phyloP scores from a whole-genome alignment of 768 basidiomycete species.

The Dioszegia crocea region DNA sequence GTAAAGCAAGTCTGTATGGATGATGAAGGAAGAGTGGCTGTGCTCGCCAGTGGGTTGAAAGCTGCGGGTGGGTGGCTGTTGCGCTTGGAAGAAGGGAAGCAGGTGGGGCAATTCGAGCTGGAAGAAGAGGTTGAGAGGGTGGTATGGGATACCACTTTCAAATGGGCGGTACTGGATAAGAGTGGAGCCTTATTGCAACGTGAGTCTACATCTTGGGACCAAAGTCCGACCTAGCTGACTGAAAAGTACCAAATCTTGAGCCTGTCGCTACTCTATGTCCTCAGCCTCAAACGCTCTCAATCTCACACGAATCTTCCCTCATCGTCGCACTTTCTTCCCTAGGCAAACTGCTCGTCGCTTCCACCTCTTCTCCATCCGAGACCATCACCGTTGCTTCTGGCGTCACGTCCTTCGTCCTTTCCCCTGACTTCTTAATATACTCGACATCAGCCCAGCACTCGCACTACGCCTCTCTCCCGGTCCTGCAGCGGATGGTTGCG shows the following conservation, averaged over 20 bases:
- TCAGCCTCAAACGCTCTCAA: slow-evolving; percentile 19
- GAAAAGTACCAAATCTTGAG: slow-evolving; percentile 13
- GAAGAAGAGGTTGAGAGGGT: slow-evolving; percentile 16
- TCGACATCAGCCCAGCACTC: slow-evolving; percentile 78
- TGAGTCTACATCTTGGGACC: not conserved
- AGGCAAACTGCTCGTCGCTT: slow-evolving; percentile 60
- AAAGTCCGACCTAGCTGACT: not conserved
- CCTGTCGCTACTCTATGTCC: slow-evolving; percentile 22
- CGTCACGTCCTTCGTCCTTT: slow-evolving; percentile 62
- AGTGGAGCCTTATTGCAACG: not conserved
- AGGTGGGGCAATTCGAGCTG: not conserved
- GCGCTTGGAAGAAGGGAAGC: slow-evolving; percentile 3
- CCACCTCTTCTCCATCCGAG: slow-evolving; percentile 9
- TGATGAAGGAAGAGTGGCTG: slow-evolving; percentile 22
- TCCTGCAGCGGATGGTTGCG: slow-evolving; percentile 23
- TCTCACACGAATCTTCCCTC: slow-evolving; percentile 38
- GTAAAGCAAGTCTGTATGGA: slow-evolving; percentile 32
- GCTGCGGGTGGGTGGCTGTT: slow-evolving; percentile 1
- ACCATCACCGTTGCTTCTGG: slow-evolving; percentile 42
- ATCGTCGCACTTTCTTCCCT: slow-evolving; percentile 64
- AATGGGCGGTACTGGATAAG: slow-evolving; percentile 25
- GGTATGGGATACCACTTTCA: slow-evolving; percentile 18
- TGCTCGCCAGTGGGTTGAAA: slow-evolving; percentile 1
- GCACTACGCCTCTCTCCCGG: slow-evolving; percentile 62
- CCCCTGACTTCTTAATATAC: slow-evolving; percentile 75